phyloP scores from a whole-genome alignment of 192 early-diverging fungal species.

The Coemansia sp. region DNA sequence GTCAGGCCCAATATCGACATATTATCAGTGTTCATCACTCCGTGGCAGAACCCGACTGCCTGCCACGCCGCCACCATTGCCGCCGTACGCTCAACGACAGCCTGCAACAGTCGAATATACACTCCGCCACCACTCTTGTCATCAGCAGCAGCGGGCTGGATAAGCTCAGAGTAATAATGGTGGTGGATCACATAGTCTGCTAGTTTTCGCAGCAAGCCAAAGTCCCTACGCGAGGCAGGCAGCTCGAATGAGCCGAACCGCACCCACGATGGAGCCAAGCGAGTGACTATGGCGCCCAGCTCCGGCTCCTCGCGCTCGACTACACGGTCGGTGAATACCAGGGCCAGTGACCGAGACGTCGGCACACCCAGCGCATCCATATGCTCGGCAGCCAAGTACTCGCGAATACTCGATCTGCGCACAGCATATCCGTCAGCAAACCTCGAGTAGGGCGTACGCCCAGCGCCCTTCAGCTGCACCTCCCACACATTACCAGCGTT shows the following conservation, averaged over 20 bases:
- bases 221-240: conserved; percentile 69
- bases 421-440: conserved; percentile 89
- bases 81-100: conserved; percentile 67
- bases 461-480: conserved; percentile 85
- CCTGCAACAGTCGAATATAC: conserved; percentile 63
- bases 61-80: conserved; percentile 81
- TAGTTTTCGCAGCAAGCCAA: conserved; percentile 55
- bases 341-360: conserved; percentile 72
- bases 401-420: conserved; percentile 83
- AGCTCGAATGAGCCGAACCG: conserved; percentile 90
- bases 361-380: conserved; percentile 73
- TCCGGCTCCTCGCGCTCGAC: conserved; percentile 75
- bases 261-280: conserved; percentile 80
- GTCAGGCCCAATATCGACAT: conserved; percentile 84
- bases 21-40: conserved; percentile 94
- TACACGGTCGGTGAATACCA: conserved; percentile 64
- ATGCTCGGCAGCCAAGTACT: conserved; percentile 67
- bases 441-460: conserved; percentile 84
- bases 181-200: conserved; percentile 74
- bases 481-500: conserved; percentile 60
- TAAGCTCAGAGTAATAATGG: conserved; percentile 58
- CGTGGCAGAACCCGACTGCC: conserved; percentile 76
- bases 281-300: conserved; percentile 73
- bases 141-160: conserved; percentile 20
- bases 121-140: not conserved